Percentiles rank a stretch among this genome's conserved stretches.
These are phyloP conservation scores for Tetragonia tetragonoides DNA, from an alignment of 148 eudicot genomes.

Conservation along the genomic window DNA sequence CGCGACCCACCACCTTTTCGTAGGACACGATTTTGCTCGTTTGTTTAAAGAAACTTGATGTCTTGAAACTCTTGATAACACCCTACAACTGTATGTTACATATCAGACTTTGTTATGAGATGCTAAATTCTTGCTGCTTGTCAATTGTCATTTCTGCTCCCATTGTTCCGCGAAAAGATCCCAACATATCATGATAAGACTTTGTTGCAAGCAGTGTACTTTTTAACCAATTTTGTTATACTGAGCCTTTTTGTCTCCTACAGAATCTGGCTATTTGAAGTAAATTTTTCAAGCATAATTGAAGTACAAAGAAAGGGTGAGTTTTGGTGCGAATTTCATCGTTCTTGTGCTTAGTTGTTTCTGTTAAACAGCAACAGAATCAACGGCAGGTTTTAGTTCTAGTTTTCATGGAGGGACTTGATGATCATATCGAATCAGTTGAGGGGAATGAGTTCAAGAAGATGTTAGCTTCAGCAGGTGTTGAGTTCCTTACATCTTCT, in stretches of 20 bases:
- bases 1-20: neutral
- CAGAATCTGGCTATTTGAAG: neutral
- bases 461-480: slow-evolving; percentile 37
- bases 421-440: slow-evolving; percentile 7
- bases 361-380: neutral
- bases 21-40: neutral
- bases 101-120: neutral
- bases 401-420: slow-evolving; percentile 28
- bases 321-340: slow-evolving; percentile 2
- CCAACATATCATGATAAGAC: neutral
- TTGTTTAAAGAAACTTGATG: too few relatives aligned
- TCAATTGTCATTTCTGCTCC: neutral
- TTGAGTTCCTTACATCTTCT: slow-evolving; percentile 42
- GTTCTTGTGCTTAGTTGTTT: neutral
- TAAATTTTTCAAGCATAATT: neutral
- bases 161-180: neutral
- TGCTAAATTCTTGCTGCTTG: neutral
- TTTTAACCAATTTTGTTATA: neutral
- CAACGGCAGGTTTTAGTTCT: neutral
- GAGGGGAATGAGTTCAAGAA: slow-evolving; percentile 23
- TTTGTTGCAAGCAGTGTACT: neutral
- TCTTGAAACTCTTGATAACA: too few relatives aligned
- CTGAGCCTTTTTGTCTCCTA: neutral
- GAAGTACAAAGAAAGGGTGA: neutral
- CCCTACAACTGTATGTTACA: neutral